Conservation (phyloP, 257 asterid genomes). For the Mitragyna speciosa region DNA sequence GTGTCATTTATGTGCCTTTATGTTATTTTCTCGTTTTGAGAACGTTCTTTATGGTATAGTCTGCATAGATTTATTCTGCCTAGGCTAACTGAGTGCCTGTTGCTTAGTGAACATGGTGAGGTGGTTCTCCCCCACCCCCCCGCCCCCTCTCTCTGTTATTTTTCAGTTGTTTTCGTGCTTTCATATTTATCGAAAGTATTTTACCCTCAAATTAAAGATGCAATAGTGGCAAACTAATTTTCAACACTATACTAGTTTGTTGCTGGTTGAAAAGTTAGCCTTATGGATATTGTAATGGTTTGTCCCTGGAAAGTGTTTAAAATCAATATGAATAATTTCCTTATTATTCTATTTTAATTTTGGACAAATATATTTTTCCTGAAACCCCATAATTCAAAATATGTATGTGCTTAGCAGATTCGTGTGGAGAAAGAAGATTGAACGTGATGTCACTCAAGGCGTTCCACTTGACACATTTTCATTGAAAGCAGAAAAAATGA, state of each 20-base stretch:
- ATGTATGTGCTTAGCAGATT: conserved; percentile 59
- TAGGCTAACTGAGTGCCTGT: too few species aligned
- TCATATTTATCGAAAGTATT: background rate
- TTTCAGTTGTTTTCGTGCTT: too few species aligned
- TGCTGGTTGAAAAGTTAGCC: background rate
- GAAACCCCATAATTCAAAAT: background rate
- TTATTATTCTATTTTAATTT: background rate
- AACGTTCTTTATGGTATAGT: too few species aligned
- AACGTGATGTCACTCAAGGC: conserved; percentile 69
- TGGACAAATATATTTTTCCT: background rate
- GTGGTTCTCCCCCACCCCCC: too few species aligned
- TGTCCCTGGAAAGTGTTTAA: background rate
- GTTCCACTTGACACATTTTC: conserved; percentile 71
- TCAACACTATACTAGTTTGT: background rate
- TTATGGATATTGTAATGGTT: too few species aligned
- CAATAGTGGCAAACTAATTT: background rate
- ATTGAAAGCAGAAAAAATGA: conserved; percentile 69
- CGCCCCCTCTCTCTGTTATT: too few species aligned
- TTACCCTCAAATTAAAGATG: background rate
- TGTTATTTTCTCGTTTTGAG: too few species aligned
- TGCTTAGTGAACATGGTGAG: too few species aligned
- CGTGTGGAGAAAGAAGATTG: conserved; percentile 91
- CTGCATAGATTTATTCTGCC: too few species aligned
- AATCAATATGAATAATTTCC: background rate
- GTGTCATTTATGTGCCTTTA: too few species aligned